These are phyloP conservation scores for Cinnamomum micranthum DNA, from an alignment of 164 flowering plant genomes.

Conservation along the genomic window DNA sequence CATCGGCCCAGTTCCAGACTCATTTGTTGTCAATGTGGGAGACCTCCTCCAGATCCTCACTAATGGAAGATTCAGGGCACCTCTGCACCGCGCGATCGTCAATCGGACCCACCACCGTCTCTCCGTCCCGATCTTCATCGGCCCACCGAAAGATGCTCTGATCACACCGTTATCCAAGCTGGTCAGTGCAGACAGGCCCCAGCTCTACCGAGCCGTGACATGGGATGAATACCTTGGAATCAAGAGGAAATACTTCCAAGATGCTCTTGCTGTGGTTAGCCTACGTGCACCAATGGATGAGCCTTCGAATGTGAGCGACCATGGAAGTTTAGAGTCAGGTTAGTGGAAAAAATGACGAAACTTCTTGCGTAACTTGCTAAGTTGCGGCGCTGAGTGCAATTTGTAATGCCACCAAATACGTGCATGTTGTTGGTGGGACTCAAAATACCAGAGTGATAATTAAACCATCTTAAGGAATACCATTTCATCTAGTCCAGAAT, in stretches of 20 bases:
- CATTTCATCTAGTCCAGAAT: too few species aligned
- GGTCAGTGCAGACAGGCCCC: constrained; percentile 33
- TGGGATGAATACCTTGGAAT: constrained; percentile 67
- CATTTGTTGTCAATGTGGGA: constrained; percentile 64
- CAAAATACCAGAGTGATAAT: too few species aligned
- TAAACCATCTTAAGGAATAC: too few species aligned
- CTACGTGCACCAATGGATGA: constrained; percentile 6
- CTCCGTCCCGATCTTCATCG: constrained; percentile 49
- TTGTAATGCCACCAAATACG: too few species aligned
- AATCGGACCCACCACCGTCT: constrained; percentile 36
- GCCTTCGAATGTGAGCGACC: too few species aligned
- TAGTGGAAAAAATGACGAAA: too few species aligned
- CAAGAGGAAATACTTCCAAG: constrained; percentile 63
- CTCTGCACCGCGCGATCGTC: constrained; percentile 56
- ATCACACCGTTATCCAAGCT: constrained; percentile 51
- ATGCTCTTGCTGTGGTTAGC: constrained; percentile 55
- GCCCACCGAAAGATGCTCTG: constrained; percentile 36
- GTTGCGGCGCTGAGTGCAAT: too few species aligned
- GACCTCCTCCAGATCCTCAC: constrained; percentile 81
- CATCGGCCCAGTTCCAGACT: constrained; percentile 56
- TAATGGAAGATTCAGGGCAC: constrained; percentile 48
- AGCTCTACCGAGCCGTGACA: constrained; percentile 55
- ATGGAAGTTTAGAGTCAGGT: neutral
- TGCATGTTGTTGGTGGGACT: too few species aligned
- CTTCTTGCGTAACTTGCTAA: too few species aligned